phyloP scores from a whole-genome alignment of 2,329 filamentous ascomycete species.

The Didymellaceae sp. region DNA sequence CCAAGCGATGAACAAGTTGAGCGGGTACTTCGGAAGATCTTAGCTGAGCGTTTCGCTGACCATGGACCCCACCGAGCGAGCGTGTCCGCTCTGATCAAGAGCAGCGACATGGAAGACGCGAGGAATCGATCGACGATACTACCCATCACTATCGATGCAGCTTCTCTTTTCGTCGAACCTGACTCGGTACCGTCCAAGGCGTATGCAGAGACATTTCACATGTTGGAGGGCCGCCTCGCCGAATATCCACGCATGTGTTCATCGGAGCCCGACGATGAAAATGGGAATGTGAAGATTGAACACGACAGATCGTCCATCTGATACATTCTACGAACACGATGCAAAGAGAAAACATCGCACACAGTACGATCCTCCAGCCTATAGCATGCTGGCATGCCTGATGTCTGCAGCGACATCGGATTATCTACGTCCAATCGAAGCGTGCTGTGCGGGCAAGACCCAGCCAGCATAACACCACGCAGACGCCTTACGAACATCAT shows the following conservation, averaged over 20 bases:
- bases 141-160: conserved; percentile 29
- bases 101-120: conserved; percentile 25
- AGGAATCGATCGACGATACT: conserved; percentile 12
- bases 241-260: conserved; percentile 24
- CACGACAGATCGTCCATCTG: conserved; percentile 6
- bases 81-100: conserved; percentile 13
- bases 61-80: conserved; percentile 14
- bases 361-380: too few relatives aligned
- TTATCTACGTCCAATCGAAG: too few relatives aligned
- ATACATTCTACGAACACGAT: not conserved
- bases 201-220: conserved; percentile 36
- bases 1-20: conserved; percentile 46
- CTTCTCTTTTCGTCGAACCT: conserved; percentile 34
- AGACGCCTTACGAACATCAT: too few relatives aligned
- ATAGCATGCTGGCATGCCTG: too few relatives aligned
- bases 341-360: not conserved
- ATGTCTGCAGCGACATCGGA: too few relatives aligned
- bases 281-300: conserved; percentile 10
- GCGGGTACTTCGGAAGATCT: conserved; percentile 44
- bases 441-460: too few relatives aligned
- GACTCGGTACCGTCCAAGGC: conserved; percentile 38
- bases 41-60: conserved; percentile 40
- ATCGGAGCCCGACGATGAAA: not conserved
- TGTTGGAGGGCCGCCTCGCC: conserved; percentile 33
- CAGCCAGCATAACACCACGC: too few relatives aligned